Evolutionary conservation across 1,284 basidiomycete genomes (phyloP), one percentile per base, ranked within the genome.

Genomic region (Heterobasidion parviporum): DNA sequence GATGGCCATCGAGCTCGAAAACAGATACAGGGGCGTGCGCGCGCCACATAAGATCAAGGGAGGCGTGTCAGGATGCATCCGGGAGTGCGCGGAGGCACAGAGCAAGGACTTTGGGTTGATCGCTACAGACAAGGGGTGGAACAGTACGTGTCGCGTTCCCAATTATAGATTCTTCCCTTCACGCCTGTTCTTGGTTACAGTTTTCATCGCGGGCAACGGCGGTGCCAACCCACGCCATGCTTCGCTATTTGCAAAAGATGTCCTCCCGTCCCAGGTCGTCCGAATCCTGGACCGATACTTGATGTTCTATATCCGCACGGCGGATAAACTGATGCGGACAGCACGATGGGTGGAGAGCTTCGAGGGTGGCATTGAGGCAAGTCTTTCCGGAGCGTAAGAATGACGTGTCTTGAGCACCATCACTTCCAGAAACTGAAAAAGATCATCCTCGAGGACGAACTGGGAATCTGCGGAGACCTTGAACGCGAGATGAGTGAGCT

Each of bases 71-170:
- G 50, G 50, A n/a, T 51, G 50, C 50, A 34, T 51, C 14, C 32
- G 50, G 6, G 50, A 51, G 16, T 51, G 50, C 36, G 50, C 50
- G 2, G 50, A 51, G 33, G 50, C 50, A 26, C 50, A 51, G 33
- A 33, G 50, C 33, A 51, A 51, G 15, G 50, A 51, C 20, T 51
- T 51, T 38, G 50, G 50, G 14, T 15, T 51, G n/a, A 51, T 51
- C 15, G 50, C 50, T 6, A 51, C 50, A 15, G 50, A 51, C 50
- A 51, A 51, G 16, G 50, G 50, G n/a, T 51, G 50, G 50, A 51
- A 51, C 34, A 51, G 50, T 51, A 33, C 12, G 32, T 51, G 15
- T 38, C 34, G 12, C 26, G 6, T 16, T 5, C 46, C 48, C 32
- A 9, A 12, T 15, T 16, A 32, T 15, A 14, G n/a, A 12, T 8